Evolutionary conservation across 179 eudicot species (phyloP), one percentile per base, ranked within the genome.

Genomic region (Vitellaria paradoxa): DNA sequence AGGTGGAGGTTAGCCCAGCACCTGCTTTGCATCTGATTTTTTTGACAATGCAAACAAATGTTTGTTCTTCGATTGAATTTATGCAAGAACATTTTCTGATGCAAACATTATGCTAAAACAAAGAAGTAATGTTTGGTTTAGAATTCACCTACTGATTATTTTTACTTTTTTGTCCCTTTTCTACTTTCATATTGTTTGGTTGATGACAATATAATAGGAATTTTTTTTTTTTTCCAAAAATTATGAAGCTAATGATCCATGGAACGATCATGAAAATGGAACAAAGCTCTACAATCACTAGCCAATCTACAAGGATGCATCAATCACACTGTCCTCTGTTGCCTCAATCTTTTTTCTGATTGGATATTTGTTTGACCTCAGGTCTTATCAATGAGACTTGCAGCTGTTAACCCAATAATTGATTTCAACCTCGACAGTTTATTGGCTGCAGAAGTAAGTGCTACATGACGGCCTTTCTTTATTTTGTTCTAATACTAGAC

Each of bases 331-430:
- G 7, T 73, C 52, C n/a, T 78, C 70, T 55, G 52, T 68, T 65
- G 30, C 66, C 60, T 70, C 20, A 56, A 78, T 75, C 18, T 17
- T 57, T 9, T 78, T 68, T 30, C 82, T 87, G 65, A 82, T 63
- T 75, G 59, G 42, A 12, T 69, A 8, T 81, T 55, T 68, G 9
- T 75, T 71, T 80, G 55, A 57, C 72, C 76, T 68, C 93, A 96
- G 99, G 85, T 89, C 79, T 81, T 96, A 66, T 96, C 99, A 14
- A 96, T 96, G 99, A 92, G 96, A 86, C 99, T 96, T 72, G 97
- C 99, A 61, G 89, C 97, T 81, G 96, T 92, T 73, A 88, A 89
- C 82, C 98, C 99, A 11, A 83, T 93, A 79, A 82, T 89, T 55
- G 98, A 93, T 77, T 86, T 92, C 91, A 86, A 91, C 86, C 83